These are phyloP conservation scores for Pichia paraexigua DNA, from an alignment of 805 yeast genomes.

Conservation along the genomic window DNA sequence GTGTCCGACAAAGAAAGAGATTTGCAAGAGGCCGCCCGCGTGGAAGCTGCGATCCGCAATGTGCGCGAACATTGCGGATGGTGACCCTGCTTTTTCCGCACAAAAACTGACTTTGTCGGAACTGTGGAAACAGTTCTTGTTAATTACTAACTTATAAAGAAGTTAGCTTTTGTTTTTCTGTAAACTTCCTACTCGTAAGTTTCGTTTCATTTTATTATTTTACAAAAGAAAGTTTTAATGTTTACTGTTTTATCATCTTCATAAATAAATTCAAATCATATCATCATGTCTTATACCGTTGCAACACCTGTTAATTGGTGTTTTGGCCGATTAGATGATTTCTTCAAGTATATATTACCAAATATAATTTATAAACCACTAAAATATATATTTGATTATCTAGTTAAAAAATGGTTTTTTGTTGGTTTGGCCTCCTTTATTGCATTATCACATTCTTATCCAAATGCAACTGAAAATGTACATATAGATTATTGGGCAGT, in stretches of 20 bases:
- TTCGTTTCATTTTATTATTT: neutral
- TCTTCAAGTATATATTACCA: neutral
- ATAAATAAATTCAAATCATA: neutral
- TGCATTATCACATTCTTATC: conserved; percentile 68
- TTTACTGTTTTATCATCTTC: neutral
- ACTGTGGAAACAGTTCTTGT: neutral
- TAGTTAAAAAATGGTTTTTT: conserved; percentile 61
- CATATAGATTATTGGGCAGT: conserved; percentile 87
- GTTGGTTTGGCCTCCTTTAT: conserved; percentile 62
- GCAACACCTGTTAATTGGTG: conserved; percentile 3
- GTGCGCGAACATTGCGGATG: conserved; percentile 9
- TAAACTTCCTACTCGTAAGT: neutral
- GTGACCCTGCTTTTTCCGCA: neutral
- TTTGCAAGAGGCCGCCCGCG: neutral
- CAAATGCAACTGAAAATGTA: conserved; percentile 74
- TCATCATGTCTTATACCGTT: neutral
- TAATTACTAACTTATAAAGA: neutral
- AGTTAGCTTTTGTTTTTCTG: neutral
- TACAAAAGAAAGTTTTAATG: neutral
- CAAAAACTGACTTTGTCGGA: neutral
- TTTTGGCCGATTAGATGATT: neutral
- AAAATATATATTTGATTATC: conserved; percentile 1
- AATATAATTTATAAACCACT: neutral
- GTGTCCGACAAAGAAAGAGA: neutral
- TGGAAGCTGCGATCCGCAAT: conserved; percentile 6